Base-by-base conservation (phyloP, 2,329 filamentous ascomycete species). In the Sporothrix brunneoviolacea region DNA sequence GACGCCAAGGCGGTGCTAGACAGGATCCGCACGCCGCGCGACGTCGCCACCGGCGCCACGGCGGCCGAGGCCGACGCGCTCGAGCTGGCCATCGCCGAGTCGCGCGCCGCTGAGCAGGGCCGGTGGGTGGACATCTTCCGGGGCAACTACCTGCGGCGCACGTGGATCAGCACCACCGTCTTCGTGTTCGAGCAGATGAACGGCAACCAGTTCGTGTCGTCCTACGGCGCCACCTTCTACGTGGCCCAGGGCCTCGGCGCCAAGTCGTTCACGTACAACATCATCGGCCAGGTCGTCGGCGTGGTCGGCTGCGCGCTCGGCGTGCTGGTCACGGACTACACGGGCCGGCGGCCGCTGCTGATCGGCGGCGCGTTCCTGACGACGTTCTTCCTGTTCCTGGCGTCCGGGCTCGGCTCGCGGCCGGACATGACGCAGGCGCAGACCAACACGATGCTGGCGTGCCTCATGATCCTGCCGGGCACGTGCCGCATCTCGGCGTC, bases 41-140 rank as follows among this genome's bases (percentile, higher is more conserved):
- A 69, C 27, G 66, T 77, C 21, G 65, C 72, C 46, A 68, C 42
- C 30, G 51, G 52, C 18, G 40, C 48, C 4, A 56, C 52, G 2
- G 52, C 44, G 6, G 50, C 46, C 19, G 54, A 56, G 52, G 27
- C 45, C 4, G 54, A 55, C 30, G 51, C 51, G 13, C 32, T 55
- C 2, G 54, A 55, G 33, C 28, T 24, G 35, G 21, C 50, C 12
- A 33, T 55, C 9, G 38, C 28, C 16, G 51, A 53, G 44, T 42
- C 54, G 2, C 32, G 35, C 16, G 10, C 37, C 5, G 21, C 5
- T n/a, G 48, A 53, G 16, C 22, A 24, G 2, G 54, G 48, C 39
- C 32, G 43, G 8, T 55, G 54, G 54, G 15, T 40, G 18, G 51
- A 55, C 22, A 22, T 56, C 0, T 56, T 56, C 46, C 49, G 47